These are phyloP conservation scores for Tetradesmus obliquus DNA, from an alignment of 139 green algal species.

Conservation along the genomic window DNA sequence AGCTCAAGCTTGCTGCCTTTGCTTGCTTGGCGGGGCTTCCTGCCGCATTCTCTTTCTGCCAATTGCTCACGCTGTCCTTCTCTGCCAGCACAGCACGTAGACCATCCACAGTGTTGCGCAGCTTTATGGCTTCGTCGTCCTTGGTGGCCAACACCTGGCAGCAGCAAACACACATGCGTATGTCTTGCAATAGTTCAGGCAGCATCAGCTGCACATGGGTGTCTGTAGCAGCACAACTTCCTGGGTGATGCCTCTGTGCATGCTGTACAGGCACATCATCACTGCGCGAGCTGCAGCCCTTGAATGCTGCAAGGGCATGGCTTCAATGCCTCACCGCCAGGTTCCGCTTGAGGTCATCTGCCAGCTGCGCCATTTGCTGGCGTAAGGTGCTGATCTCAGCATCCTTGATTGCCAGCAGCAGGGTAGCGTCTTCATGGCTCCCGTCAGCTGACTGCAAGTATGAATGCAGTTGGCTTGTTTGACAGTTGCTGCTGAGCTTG, in stretches of 20 bases:
- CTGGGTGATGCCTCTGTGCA: too few species aligned
- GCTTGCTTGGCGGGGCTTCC: not conserved
- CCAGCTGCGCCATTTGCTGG: conserved; percentile 64
- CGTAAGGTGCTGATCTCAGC: conserved; percentile 49
- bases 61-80: conserved; percentile 27
- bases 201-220: not conserved
- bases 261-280: not conserved
- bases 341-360: conserved; percentile 60
- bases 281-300: not conserved
- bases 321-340: conserved; percentile 39
- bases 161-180: not conserved
- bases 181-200: not conserved
- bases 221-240: too few species aligned
- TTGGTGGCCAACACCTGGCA: conserved; percentile 23
- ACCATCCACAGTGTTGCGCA: conserved; percentile 8
- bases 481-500: not conserved
- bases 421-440: not conserved
- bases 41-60: not conserved
- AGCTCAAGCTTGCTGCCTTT: not conserved
- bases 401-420: conserved; percentile 52
- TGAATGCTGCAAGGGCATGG: not conserved
- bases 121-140: not conserved
- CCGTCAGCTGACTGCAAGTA: not conserved
- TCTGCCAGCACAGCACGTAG: conserved; percentile 19
- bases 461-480: not conserved